Percentiles rank a stretch among this genome's conserved stretches.
phyloP scores from a whole-genome alignment of 2,329 filamentous ascomycete species.

The Aspergillus tubingensis region DNA sequence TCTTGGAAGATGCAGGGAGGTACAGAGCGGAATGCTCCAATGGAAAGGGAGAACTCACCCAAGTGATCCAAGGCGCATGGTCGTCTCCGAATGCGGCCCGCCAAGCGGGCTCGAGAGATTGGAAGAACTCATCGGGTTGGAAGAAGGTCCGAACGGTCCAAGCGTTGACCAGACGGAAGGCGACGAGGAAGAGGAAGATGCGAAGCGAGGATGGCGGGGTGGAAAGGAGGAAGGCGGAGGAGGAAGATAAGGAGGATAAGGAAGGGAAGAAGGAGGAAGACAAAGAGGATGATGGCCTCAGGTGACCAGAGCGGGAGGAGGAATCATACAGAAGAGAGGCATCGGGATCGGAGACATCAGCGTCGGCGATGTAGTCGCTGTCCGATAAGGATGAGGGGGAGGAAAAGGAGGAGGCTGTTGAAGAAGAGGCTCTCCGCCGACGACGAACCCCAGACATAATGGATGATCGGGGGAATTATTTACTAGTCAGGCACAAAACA shows the following conservation, averaged over 20 bases:
- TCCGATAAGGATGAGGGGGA: background rate
- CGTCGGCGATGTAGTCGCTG: background rate
- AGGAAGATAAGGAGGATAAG: slow-evolving; percentile 3
- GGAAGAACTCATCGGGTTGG: slow-evolving; percentile 97
- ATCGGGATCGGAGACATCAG: no score
- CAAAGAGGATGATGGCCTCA: background rate
- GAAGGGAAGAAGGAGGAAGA: slow-evolving; percentile 6
- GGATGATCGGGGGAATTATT: background rate
- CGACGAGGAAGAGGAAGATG: slow-evolving; percentile 52
- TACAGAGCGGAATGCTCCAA: background rate
- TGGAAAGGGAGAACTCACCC: slow-evolving; percentile 61
- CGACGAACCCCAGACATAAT: slow-evolving; percentile 5
- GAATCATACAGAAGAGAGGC: background rate
- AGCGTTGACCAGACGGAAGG: slow-evolving; percentile 77
- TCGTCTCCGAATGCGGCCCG: slow-evolving; percentile 74
- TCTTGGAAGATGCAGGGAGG: background rate
- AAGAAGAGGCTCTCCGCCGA: slow-evolving; percentile 1
- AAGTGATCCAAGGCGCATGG: slow-evolving; percentile 90
- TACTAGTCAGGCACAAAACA: background rate
- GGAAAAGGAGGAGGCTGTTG: background rate
- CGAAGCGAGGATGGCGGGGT: slow-evolving; percentile 14
- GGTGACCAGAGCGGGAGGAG: background rate
- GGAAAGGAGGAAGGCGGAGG: slow-evolving; percentile 12
- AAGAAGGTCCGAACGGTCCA: slow-evolving; percentile 85
- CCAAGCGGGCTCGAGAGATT: slow-evolving; percentile 94